phyloP scores from a whole-genome alignment of 2,329 filamentous ascomycete genomes.

The Fusarium cyanostomum region DNA sequence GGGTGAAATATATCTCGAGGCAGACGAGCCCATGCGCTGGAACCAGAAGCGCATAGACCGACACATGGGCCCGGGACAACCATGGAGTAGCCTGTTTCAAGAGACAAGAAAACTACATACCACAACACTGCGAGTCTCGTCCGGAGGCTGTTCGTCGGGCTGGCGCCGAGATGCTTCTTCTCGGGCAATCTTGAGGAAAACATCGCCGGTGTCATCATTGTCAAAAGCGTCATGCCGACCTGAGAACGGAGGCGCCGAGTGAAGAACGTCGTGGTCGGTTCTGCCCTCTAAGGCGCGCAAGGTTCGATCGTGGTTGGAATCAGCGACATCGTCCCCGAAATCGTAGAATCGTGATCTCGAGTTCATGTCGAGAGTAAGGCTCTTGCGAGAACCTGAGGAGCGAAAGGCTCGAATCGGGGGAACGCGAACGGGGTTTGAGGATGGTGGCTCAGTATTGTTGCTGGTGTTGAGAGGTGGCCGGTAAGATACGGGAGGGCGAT shows the following conservation, averaged over 20 bases:
- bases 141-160: conserved; percentile 47
- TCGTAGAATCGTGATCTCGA: conserved; percentile 56
- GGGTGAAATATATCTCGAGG: conserved; percentile 3
- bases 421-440: conserved; percentile 52
- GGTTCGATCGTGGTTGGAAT: conserved; percentile 60
- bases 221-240: conserved; percentile 48
- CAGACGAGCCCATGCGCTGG: neutral
- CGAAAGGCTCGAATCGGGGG: conserved; percentile 66
- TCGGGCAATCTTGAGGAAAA: conserved; percentile 67
- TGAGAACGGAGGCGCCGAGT: conserved; percentile 55
- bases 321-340: conserved; percentile 53
- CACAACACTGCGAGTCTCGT: conserved; percentile 51
- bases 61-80: conserved; percentile 19
- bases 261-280: conserved; percentile 41
- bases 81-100: conserved; percentile 3
- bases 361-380: conserved; percentile 63
- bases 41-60: conserved; percentile 10
- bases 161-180: conserved; percentile 58
- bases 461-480: conserved; percentile 50
- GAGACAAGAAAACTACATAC: conserved; percentile 53
- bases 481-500: conserved; percentile 61
- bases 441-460: conserved; percentile 45
- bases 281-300: conserved; percentile 61
- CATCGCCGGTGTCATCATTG: conserved; percentile 65
- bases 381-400: conserved; percentile 66